phyloP scores from a whole-genome alignment of 208 protist genomes.

The Wallacemonas rigidus region DNA sequence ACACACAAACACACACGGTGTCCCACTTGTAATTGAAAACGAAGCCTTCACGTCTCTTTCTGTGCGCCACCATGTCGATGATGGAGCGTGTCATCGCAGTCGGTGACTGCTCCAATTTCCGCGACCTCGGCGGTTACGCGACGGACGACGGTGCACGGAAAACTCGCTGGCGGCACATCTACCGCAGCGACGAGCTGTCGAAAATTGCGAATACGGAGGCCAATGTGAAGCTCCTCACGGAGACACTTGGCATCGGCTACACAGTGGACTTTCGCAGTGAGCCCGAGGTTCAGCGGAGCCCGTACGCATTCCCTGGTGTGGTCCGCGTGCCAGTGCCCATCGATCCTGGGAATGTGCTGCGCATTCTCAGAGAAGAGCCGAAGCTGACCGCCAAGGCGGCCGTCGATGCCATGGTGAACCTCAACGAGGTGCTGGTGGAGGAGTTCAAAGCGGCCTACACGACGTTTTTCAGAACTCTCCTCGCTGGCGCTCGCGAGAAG shows the following conservation, averaged over 20 bases:
- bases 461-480: constrained; percentile 31
- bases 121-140: constrained; percentile 50
- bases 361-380: constrained; percentile 11
- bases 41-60: background rate
- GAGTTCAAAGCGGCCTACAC: constrained; percentile 36
- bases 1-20: background rate
- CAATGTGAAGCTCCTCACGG: constrained; percentile 24
- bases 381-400: constrained; percentile 23
- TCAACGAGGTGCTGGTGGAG: constrained; percentile 27
- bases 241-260: constrained; percentile 32
- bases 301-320: constrained; percentile 17
- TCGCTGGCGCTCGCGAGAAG: constrained; percentile 17
- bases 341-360: constrained; percentile 16
- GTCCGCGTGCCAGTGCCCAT: constrained; percentile 34
- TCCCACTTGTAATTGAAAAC: background rate
- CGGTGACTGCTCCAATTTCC: constrained; percentile 29
- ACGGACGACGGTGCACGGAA: constrained; percentile 27
- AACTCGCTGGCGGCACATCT: constrained; percentile 35
- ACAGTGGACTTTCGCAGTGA: constrained; percentile 43
- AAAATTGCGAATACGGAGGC: constrained; percentile 11
- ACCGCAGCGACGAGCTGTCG: constrained; percentile 37
- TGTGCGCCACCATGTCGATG: background rate
- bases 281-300: constrained; percentile 20
- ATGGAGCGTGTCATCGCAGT: constrained; percentile 5
- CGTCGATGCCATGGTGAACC: background rate